Conservation (phyloP, 2,329 filamentous ascomycete species). For the Chaetomiaceae sp. region DNA sequence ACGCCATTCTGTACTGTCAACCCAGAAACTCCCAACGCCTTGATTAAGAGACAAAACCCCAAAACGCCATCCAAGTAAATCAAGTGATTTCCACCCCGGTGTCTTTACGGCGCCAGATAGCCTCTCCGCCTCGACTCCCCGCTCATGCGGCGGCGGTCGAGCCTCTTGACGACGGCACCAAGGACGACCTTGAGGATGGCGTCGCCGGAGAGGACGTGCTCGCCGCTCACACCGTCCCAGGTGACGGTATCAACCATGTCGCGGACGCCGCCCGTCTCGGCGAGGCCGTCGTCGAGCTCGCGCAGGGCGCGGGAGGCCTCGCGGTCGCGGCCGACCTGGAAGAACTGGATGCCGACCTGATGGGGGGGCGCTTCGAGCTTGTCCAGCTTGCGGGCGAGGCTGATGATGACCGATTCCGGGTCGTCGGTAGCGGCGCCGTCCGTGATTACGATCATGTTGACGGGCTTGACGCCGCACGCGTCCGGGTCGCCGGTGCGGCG, state of each 20-base stretch:
- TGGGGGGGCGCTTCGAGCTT: conserved; percentile 63
- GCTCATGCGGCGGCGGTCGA: conserved; percentile 46
- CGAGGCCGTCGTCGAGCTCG: conserved; percentile 70
- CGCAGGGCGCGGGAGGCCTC: conserved; percentile 60
- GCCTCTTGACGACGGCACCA: conserved; percentile 64
- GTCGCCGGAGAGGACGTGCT: conserved; percentile 54
- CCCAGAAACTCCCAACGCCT: background rate
- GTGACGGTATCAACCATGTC: conserved; percentile 93
- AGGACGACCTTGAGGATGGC: conserved; percentile 78
- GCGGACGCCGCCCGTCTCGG: conserved; percentile 52
- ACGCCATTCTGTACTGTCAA: too few species aligned
- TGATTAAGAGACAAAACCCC: background rate
- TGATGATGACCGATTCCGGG: conserved; percentile 63
- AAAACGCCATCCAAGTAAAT: background rate
- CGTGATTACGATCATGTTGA: conserved; percentile 89
- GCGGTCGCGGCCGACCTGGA: conserved; percentile 78
- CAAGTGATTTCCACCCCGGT: too few species aligned
- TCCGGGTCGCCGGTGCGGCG: conserved; percentile 35
- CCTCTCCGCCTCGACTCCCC: background rate
- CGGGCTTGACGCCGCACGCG: conserved; percentile 34
- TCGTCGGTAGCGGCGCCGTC: conserved; percentile 82
- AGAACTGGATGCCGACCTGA: conserved; percentile 92
- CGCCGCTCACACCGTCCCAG: conserved; percentile 48
- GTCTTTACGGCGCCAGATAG: conserved; percentile 4
- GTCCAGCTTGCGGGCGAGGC: conserved; percentile 66